These are phyloP conservation scores for Xylariaceae sp. DNA, from an alignment of 2,329 filamentous ascomycete genomes.

Conservation along the genomic window DNA sequence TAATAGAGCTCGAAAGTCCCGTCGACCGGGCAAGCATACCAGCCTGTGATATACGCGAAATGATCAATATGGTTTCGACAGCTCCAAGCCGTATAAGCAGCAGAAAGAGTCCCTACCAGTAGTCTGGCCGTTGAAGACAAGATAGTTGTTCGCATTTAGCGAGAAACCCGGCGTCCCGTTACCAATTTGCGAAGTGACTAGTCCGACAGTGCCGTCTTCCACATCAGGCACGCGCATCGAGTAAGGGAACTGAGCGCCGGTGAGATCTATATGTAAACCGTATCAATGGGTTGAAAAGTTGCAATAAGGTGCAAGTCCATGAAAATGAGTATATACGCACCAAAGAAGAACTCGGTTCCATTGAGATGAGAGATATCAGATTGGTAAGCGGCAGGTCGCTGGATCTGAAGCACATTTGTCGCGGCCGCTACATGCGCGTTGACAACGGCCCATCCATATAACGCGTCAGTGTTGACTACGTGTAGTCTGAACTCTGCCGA, in stretches of 20 bases:
- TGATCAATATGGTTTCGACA: background rate
- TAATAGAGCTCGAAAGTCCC: slow-evolving; percentile 22
- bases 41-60: slow-evolving; percentile 13
- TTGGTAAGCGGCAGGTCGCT: slow-evolving; percentile 20
- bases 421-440: slow-evolving; percentile 20
- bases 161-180: slow-evolving; percentile 17
- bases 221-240: slow-evolving; percentile 16
- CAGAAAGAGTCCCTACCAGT: slow-evolving; percentile 2
- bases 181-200: slow-evolving; percentile 14
- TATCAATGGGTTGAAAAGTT: background rate
- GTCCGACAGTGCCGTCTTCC: slow-evolving; percentile 11
- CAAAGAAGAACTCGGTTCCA: slow-evolving; percentile 15
- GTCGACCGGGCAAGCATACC: slow-evolving; percentile 22
- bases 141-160: slow-evolving; percentile 8
- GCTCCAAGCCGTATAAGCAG: too few species aligned
- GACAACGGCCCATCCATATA: slow-evolving; percentile 20
- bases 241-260: slow-evolving; percentile 5
- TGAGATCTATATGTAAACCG: slow-evolving; percentile 1
- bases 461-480: slow-evolving; percentile 3
- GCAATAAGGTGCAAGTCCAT: too few species aligned
- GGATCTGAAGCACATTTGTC: slow-evolving; percentile 21
- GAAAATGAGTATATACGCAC: slow-evolving; percentile 8
- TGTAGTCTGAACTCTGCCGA: slow-evolving; percentile 19
- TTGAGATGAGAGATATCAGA: slow-evolving; percentile 19
- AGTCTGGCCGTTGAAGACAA: slow-evolving; percentile 16